These are phyloP conservation scores for Neurospora terricola DNA, from an alignment of 495 filamentous ascomycete species.

Conservation along the genomic window DNA sequence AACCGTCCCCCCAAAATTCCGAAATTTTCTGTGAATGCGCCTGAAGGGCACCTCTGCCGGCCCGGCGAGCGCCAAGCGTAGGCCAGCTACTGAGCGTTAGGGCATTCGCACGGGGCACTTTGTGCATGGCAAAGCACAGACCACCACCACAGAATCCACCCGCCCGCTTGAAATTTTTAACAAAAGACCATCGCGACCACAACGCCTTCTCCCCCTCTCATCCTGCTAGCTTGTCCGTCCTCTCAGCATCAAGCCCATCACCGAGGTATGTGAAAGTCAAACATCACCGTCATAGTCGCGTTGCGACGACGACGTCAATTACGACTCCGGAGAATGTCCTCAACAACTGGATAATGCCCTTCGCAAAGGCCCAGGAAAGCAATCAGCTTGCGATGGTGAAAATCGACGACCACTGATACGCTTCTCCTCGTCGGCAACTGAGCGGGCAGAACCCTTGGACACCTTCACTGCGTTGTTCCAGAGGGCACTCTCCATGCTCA, in stretches of 20 bases:
- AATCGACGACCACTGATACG: conserved; percentile 46
- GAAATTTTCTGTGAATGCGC: conserved; percentile 12
- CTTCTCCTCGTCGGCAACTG: conserved; percentile 60
- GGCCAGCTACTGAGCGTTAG: conserved; percentile 8
- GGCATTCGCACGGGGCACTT: conserved; percentile 11
- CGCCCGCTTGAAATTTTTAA: not conserved
- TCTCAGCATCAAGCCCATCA: not conserved
- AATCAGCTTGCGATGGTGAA: conserved; percentile 26
- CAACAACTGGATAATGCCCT: conserved; percentile 27
- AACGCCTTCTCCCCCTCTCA: not conserved
- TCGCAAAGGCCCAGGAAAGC: conserved; percentile 41
- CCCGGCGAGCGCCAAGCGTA: not conserved
- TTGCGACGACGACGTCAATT: not conserved
- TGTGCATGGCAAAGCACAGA: conserved; percentile 9
- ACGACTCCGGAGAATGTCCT: conserved; percentile 20
- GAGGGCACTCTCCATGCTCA: conserved; percentile 93
- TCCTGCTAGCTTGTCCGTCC: not conserved
- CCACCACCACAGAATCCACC: conserved; percentile 15
- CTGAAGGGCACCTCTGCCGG: not conserved
- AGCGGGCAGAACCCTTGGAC: conserved; percentile 84
- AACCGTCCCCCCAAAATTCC: conserved; percentile 4
- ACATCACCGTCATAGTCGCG: too few species aligned
- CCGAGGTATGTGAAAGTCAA: not conserved
- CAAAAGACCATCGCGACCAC: not conserved
- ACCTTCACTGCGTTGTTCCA: conserved; percentile 21